These are phyloP conservation scores for Diaporthe eres DNA, from an alignment of 2,329 filamentous ascomycete genomes.

Conservation along the genomic window DNA sequence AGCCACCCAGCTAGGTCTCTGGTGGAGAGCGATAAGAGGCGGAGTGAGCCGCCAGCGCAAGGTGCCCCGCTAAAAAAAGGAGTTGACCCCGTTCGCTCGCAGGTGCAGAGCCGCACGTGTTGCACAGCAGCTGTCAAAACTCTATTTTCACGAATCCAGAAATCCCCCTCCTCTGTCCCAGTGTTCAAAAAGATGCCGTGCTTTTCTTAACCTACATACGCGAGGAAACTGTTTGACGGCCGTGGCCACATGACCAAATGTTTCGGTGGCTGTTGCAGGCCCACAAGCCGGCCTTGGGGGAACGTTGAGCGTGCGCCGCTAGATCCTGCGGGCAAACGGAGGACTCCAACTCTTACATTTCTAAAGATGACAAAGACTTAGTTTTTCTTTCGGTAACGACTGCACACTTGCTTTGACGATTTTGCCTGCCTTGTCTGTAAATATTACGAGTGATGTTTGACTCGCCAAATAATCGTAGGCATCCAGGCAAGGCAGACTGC, in stretches of 20 bases:
- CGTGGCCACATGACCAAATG: neutral
- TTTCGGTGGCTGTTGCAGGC: conserved; percentile 23
- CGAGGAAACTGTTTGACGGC: neutral
- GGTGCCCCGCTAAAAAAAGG: neutral
- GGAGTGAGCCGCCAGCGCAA: neutral
- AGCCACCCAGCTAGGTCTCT: neutral
- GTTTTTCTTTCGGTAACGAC: neutral
- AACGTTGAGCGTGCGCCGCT: neutral
- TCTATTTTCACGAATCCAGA: neutral
- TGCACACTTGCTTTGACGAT: too few species aligned
- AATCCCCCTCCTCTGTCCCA: neutral
- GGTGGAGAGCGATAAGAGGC: neutral
- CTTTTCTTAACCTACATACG: neutral
- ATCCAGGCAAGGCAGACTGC: conserved; percentile 7
- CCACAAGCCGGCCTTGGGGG: neutral
- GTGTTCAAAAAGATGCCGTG: neutral
- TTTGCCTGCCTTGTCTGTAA: neutral
- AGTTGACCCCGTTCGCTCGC: neutral
- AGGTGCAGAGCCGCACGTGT: conserved; percentile 18
- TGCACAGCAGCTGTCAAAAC: conserved; percentile 9
- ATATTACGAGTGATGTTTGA: neutral
- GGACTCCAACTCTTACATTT: neutral
- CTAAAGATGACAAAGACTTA: neutral
- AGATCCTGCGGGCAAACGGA: neutral
- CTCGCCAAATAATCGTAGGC: neutral